Evolutionary conservation across 75 land plant genomes (phyloP).

Genomic region (Larix kaempferi): DNA sequence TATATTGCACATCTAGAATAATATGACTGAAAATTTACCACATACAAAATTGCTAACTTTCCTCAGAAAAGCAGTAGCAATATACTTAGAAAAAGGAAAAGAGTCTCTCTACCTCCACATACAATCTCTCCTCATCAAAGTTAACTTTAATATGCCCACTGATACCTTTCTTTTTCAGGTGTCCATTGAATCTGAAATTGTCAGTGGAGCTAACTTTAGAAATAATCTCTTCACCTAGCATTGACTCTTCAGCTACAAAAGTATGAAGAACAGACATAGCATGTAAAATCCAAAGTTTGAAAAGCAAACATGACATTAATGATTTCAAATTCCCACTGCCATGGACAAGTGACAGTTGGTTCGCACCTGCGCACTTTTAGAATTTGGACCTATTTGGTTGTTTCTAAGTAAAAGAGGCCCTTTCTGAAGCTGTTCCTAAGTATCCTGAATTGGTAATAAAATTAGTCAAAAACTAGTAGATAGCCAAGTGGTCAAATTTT

Average conservation of each 20-base stretch:
- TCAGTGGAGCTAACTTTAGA: not conserved
- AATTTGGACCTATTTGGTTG: too few species aligned
- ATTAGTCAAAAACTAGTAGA: not conserved
- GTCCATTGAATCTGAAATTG: constrained; percentile 72
- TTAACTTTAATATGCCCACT: constrained; percentile 72
- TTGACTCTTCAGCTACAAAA: not conserved
- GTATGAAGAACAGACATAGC: not conserved
- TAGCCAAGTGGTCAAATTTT: not conserved
- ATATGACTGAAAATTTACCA: not conserved
- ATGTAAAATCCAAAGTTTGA: not conserved
- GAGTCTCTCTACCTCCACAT: constrained; percentile 22
- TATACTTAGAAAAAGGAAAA: not conserved
- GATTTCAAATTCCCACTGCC: not conserved
- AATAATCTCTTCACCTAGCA: not conserved
- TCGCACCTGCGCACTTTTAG: too few species aligned
- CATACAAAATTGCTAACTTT: not conserved
- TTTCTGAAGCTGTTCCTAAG: too few species aligned
- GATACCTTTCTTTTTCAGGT: constrained; percentile 83
- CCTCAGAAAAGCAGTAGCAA: not conserved
- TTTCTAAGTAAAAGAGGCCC: too few species aligned
- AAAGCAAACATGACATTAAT: not conserved
- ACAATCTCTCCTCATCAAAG: constrained; percentile 51
- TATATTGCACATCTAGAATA: not conserved
- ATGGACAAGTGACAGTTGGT: not conserved
- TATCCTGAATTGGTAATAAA: too few species aligned